Evolutionary conservation across 306 rosid genomes (phyloP).

Genomic region (Medicago arabica): DNA sequence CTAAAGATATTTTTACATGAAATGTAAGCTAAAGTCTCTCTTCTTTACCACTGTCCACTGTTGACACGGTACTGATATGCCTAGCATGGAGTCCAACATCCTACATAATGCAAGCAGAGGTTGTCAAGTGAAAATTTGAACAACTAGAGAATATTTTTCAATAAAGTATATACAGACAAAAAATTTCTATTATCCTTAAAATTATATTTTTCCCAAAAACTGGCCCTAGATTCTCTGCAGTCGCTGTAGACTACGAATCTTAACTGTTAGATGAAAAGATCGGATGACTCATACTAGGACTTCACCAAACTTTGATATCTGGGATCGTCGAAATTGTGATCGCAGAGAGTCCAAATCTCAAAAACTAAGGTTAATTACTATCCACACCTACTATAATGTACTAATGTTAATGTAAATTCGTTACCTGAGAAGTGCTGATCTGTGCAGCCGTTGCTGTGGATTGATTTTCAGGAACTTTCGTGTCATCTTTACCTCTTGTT

Average conservation of each 20-base stretch:
- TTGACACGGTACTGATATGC: slow-evolving; percentile 86
- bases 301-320: background rate
- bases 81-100: slow-evolving; percentile 93
- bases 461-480: slow-evolving; percentile 52
- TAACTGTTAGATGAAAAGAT: background rate
- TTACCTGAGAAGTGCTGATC: slow-evolving; percentile 64
- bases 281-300: background rate
- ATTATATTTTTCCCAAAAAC: background rate
- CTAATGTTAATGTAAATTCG: background rate
- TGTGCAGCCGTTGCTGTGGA: slow-evolving; percentile 62
- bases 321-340: background rate
- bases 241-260: background rate
- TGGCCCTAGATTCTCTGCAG: no score
- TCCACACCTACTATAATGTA: background rate
- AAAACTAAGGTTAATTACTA: slow-evolving; percentile 13
- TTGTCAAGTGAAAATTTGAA: slow-evolving; percentile 27
- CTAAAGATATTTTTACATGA: slow-evolving; percentile 28
- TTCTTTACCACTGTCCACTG: slow-evolving; percentile 83
- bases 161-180: background rate
- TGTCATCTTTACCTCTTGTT: slow-evolving; percentile 47
- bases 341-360: background rate
- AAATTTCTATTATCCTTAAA: background rate
- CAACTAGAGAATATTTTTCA: no score
- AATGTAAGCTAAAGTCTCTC: slow-evolving; percentile 23
- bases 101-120: slow-evolving; percentile 50